These are phyloP conservation scores for Anisogramma anomala DNA, from an alignment of 2,329 filamentous ascomycete species.

Conservation along the genomic window DNA sequence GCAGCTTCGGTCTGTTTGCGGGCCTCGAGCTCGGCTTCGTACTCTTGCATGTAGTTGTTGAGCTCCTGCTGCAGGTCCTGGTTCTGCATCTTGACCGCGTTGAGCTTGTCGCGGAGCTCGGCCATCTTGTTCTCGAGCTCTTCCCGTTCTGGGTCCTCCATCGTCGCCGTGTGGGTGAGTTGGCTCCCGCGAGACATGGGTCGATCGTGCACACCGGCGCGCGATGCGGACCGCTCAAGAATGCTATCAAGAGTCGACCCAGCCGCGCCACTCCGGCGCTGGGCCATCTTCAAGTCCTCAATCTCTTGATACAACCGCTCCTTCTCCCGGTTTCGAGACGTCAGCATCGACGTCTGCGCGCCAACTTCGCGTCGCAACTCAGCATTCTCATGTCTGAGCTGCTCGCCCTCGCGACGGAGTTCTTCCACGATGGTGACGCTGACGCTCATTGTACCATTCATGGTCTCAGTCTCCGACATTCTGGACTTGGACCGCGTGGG, in stretches of 20 bases:
- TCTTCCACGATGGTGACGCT: constrained; percentile 64
- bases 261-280: constrained; percentile 55
- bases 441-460: constrained; percentile 38
- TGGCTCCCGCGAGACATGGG: constrained; percentile 65
- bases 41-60: constrained; percentile 66
- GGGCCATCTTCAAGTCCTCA: constrained; percentile 84
- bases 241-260: constrained; percentile 74
- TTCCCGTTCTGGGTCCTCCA: constrained; percentile 70
- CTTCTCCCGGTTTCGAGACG: constrained; percentile 88
- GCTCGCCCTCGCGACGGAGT: constrained; percentile 53
- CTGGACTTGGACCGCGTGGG: constrained; percentile 39
- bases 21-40: constrained; percentile 58
- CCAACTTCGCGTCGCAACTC: constrained; percentile 85
- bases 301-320: constrained; percentile 94
- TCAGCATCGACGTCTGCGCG: constrained; percentile 94
- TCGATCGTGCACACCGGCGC: constrained; percentile 57
- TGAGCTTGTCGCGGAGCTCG: constrained; percentile 74
- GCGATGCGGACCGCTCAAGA: constrained; percentile 84
- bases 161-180: constrained; percentile 47
- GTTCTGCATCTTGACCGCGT: constrained; percentile 75
- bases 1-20: constrained; percentile 49
- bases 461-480: constrained; percentile 39
- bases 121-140: constrained; percentile 76
- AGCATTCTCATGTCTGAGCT: constrained; percentile 82
- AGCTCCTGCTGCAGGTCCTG: constrained; percentile 79